These are phyloP conservation scores for Coriolopsis trogii DNA, from an alignment of 1,284 basidiomycete genomes.

Conservation along the genomic window DNA sequence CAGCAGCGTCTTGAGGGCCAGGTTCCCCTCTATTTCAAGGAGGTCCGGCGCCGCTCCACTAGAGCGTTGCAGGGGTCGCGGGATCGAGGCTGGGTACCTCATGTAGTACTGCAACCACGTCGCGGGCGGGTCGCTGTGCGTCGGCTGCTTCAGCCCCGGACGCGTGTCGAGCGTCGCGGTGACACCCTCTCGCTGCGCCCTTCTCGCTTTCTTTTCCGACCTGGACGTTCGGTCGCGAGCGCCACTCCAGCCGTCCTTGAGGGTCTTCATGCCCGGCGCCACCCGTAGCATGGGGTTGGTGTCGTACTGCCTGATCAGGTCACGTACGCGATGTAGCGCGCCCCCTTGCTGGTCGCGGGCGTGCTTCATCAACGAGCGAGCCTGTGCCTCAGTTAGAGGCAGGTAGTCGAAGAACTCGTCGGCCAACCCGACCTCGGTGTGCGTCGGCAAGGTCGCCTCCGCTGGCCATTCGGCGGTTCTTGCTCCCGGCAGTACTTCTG, in stretches of 20 bases:
- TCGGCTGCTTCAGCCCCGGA: background rate
- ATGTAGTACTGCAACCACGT: background rate
- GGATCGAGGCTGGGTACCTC: background rate
- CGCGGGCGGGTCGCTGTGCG: background rate
- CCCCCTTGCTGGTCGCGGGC: background rate
- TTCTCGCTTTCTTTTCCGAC: too few relatives aligned
- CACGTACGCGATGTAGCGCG: background rate
- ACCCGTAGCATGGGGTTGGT: background rate
- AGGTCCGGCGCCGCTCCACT: background rate
- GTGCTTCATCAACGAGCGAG: background rate
- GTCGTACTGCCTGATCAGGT: background rate
- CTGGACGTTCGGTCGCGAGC: background rate
- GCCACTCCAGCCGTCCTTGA: background rate
- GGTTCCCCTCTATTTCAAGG: background rate
- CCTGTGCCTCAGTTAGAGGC: background rate
- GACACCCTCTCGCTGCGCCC: too few relatives aligned
- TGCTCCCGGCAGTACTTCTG: too few relatives aligned
- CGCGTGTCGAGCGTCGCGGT: too few relatives aligned
- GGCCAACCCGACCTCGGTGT: too few relatives aligned
- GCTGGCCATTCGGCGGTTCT: too few relatives aligned
- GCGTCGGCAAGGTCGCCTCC: too few relatives aligned
- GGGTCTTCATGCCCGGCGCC: background rate
- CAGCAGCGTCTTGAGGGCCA: background rate
- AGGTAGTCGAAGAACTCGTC: too few relatives aligned
- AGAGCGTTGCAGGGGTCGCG: background rate